phyloP scores from a whole-genome alignment of 257 asterid genomes.

The Datura wrightii region DNA sequence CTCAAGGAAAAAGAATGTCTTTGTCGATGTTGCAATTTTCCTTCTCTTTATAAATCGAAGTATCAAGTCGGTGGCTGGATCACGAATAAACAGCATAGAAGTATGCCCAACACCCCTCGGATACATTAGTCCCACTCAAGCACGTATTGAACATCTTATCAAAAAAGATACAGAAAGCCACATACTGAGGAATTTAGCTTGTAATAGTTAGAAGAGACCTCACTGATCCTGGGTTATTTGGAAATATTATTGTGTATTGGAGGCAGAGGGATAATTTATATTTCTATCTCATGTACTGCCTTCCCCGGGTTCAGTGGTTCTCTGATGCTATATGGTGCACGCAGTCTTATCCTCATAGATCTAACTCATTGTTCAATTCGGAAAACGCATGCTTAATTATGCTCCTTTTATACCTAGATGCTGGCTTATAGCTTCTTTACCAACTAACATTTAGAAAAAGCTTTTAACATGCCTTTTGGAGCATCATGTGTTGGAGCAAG shows the following conservation, averaged over 20 bases:
- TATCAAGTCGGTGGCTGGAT: not conserved
- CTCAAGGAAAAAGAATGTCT: not conserved
- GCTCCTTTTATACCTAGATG: constrained; percentile 15
- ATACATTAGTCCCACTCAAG: constrained; percentile 7
- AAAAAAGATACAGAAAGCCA: not conserved
- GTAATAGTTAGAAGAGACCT: not conserved
- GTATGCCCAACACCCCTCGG: not conserved
- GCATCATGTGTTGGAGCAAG: not conserved
- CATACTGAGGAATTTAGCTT: constrained; percentile 13
- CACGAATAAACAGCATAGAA: not conserved
- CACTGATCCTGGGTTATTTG: not conserved
- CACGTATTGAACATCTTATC: not conserved
- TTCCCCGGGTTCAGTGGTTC: not conserved
- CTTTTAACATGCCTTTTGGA: not conserved
- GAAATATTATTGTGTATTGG: not conserved
- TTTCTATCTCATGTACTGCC: not conserved
- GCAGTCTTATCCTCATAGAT: not conserved
- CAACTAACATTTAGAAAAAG: not conserved
- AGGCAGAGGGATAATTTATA: not conserved
- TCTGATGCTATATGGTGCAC: constrained; percentile 12
- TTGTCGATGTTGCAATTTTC: not conserved
- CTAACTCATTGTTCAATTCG: constrained; percentile 8
- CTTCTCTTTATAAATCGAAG: not conserved
- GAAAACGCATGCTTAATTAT: not conserved
- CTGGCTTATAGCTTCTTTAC: constrained; percentile 5